Base-by-base conservation (phyloP, 2,329 filamentous ascomycete genomes). In the Periconia digitata region DNA sequence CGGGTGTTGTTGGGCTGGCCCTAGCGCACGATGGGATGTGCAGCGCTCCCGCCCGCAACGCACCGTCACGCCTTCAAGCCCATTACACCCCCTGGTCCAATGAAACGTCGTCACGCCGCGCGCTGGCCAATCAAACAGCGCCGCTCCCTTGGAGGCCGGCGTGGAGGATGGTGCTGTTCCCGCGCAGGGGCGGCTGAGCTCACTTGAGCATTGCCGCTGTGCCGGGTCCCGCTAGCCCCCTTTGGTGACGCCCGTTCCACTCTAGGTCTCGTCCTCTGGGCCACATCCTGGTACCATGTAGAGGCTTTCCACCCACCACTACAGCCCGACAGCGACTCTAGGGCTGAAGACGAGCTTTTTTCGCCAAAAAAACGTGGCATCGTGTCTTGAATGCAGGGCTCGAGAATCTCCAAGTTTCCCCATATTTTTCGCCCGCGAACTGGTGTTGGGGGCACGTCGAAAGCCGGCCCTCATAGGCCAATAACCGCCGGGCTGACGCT, bases 311-410 rank as follows among this genome's bases (percentile, higher is more conserved):
- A 50, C 60, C 64, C 62, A 59, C 62, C 63, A 50, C 47, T 51
- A 59, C 55, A 29, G 49, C 51, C 54, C 54, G 49, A 44, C 45
- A 46, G 53, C 47, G 44, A 40, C 54, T 60, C 50, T 67, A 60
- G 59, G 57, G 59, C 62, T 63, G 53, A 55, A 66, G 55, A 66
- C 56, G 58, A 53, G 50, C 51, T 62, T 32, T 66, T 67, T 64
- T 50, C 55, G 59, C 59, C 27, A 56, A 63, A 68, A 56, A 67
- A 64, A 64, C 57, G 63, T 61, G 57, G 54, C 43, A 32, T 43
- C 35, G 48, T 50, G 58, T 55, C 55, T 54, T 46, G 50, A 48
- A 61, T 56, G 61, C 61, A 63, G 63, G 58, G 56, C 51, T 48
- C 27, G 51, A 46, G n/a, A 29, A 46, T 39, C 48, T 62, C 44